These are phyloP conservation scores for Eruca vesicaria DNA, from an alignment of 441 rosid genomes.

Conservation along the genomic window DNA sequence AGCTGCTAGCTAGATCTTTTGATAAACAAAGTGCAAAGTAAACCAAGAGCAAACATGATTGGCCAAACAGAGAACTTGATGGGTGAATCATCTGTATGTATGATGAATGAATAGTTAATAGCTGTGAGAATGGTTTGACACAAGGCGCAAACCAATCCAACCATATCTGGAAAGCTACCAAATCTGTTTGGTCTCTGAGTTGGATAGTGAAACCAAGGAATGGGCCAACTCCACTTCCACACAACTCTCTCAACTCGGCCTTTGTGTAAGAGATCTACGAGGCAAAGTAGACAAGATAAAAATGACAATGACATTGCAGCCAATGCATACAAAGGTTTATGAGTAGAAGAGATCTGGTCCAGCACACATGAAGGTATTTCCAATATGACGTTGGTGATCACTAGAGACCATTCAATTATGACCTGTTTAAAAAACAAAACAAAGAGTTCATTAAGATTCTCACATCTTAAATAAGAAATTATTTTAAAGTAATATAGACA, in stretches of 20 bases:
- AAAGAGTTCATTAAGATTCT: background rate
- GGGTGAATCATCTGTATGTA: background rate
- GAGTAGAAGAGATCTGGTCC: conserved; percentile 20
- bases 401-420: conserved; percentile 21
- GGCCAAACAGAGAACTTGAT: conserved; percentile 27
- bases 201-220: conserved; percentile 33
- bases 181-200: conserved; percentile 27
- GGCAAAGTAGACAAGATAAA: conserved; percentile 15
- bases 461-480: background rate
- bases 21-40: conserved; percentile 6
- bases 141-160: conserved; percentile 26
- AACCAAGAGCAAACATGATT: conserved; percentile 28
- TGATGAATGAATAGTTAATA: conserved; percentile 20
- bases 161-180: conserved; percentile 29
- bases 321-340: conserved; percentile 20
- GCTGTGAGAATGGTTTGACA: conserved; percentile 23
- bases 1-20: background rate
- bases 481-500: no score
- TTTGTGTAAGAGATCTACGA: conserved; percentile 23
- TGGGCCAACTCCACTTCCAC: conserved; percentile 34
- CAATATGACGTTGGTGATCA: conserved; percentile 19
- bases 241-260: conserved; percentile 26
- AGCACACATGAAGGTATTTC: conserved; percentile 11
- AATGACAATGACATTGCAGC: conserved; percentile 18
- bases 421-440: background rate